Evolutionary conservation across 441 rosid genomes (phyloP), one percentile per base, ranked within the genome.

Genomic region (Flueggea neowawraea): DNA sequence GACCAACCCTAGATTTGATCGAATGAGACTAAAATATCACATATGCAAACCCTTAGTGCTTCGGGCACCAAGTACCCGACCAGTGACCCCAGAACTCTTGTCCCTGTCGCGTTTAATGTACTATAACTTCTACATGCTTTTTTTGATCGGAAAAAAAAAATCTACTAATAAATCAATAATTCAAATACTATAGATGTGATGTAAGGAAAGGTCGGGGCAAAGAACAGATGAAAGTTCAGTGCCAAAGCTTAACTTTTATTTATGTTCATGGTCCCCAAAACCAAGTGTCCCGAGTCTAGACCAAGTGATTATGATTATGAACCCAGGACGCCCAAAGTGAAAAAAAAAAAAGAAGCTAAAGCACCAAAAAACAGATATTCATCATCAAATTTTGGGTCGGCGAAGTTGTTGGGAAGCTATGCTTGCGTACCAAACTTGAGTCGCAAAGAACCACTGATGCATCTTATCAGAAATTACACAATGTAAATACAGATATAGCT

Each of bases 221-320:
- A 14, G n/a, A 47, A 47, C 14, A 12, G 50, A 10, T 47, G 50
- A 47, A 47, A 47, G 50, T 47, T 6, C 12, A 6, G 50, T 12
- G 9, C 50, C 50, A 1, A 43, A 47, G 6, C 14, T 47, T 47
- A 4, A 14, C 12, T 47, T 36, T 10, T 12, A 14, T 47, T 47
- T 47, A 10, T 4, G n/a, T 47, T 49, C 4, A 33, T 55, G 54
- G 72, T 60, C 62, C 66, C 55, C 17, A 13, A 17, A 52, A 12
- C 54, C 57, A 68, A 15, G 55, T 68, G 70, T 52, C 54, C 63
- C 16, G 22, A 16, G 31, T 41, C 13, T 50, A 14, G 13, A 45
- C 41, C 55, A 31, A 4, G 41, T 3, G 41, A 8, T 36, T 36
- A 36, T 55, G 2, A 22, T 45, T 14, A 22, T 44, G 8, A 43